A percentile compares a stretch with the other conserved stretches of the same genome.
These are phyloP conservation scores for Blastobotrys robertii DNA, from an alignment of 805 yeast species.

Conservation along the genomic window DNA sequence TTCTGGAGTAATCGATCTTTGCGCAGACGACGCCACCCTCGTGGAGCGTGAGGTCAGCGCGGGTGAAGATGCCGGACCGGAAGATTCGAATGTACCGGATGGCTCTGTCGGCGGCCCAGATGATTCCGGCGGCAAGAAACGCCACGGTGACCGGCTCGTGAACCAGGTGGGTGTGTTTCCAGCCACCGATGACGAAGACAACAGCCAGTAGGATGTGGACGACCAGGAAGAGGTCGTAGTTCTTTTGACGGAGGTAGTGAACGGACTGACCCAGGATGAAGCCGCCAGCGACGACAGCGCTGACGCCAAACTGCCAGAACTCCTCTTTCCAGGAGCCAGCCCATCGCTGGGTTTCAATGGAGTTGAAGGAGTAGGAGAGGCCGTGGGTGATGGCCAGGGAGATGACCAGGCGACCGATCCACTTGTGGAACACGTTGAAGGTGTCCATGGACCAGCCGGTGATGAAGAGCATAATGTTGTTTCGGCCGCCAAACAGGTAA, in stretches of 20 bases:
- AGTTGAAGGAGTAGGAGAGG: constrained; percentile 44
- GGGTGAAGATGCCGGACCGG: constrained; percentile 40
- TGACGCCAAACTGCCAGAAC: constrained; percentile 34
- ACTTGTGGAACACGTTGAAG: constrained; percentile 51
- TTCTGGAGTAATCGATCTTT: constrained; percentile 30
- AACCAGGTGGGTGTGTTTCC: constrained; percentile 36
- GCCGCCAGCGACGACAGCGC: constrained; percentile 34
- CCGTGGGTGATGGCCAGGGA: constrained; percentile 46
- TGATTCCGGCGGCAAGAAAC: constrained; percentile 42
- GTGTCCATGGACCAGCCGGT: constrained; percentile 56
- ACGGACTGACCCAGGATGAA: constrained; percentile 40
- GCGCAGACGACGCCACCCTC: constrained; percentile 15
- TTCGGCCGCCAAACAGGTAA: constrained; percentile 59
- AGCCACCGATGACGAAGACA: constrained; percentile 45
- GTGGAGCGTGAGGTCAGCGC: constrained; percentile 14
- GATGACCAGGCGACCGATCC: constrained; percentile 47
- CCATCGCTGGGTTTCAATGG: constrained; percentile 29
- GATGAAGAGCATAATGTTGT: constrained; percentile 51
- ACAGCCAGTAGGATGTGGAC: constrained; percentile 47
- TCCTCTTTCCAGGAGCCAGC: constrained; percentile 40
- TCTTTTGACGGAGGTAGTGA: constrained; percentile 37
- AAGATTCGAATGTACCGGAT: constrained; percentile 45
- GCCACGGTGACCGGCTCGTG: constrained; percentile 29
- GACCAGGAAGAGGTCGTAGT: constrained; percentile 49
- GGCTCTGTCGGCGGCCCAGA: constrained; percentile 64